Evolutionary conservation across 192 early-diverging fungal genomes (phyloP).

Genomic region (Paraglomus occultum): DNA sequence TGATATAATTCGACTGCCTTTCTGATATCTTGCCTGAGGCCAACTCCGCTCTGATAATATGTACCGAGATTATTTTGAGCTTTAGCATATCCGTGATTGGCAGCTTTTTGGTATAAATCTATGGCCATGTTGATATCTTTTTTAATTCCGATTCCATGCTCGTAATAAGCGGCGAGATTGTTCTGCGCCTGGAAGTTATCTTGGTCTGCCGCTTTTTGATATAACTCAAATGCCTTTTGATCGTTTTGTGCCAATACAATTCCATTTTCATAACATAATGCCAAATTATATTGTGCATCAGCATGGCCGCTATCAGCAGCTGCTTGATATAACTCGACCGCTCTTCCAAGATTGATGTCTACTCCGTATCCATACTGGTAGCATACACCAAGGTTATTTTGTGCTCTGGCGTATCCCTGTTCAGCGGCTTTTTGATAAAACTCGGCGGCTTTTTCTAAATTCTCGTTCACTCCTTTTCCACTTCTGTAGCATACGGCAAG

Average conservation of each 20-base stretch:
- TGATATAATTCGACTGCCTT: constrained; percentile 56
- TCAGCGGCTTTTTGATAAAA: constrained; percentile 68
- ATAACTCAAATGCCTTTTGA: constrained; percentile 60
- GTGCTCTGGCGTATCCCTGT: constrained; percentile 77
- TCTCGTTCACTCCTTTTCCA: constrained; percentile 52
- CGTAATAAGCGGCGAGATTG: constrained; percentile 77
- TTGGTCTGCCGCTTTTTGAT: constrained; percentile 58
- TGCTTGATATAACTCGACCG: constrained; percentile 33
- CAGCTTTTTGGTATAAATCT: constrained; percentile 63
- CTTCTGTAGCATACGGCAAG: constrained; percentile 74
- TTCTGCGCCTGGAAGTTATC: constrained; percentile 79
- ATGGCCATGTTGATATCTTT: constrained; percentile 57
- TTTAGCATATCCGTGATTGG: constrained; percentile 72
- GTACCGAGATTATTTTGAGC: constrained; percentile 82
- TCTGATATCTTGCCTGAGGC: constrained; percentile 52
- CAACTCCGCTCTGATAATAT: constrained; percentile 75
- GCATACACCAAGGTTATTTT: constrained; percentile 80
- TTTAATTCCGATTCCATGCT: constrained; percentile 69
- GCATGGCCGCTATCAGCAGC: constrained; percentile 63
- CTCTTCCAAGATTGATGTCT: constrained; percentile 19
- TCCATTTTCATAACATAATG: constrained; percentile 65
- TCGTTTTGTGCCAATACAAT: constrained; percentile 50
- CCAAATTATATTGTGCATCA: constrained; percentile 75
- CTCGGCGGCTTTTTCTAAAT: constrained; percentile 52
- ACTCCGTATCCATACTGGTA: constrained; percentile 75